Percentiles rank a stretch among this genome's conserved stretches.
These are phyloP conservation scores for Aureobasidium uvarum DNA, from an alignment of 2,329 filamentous ascomycete species.

Conservation along the genomic window DNA sequence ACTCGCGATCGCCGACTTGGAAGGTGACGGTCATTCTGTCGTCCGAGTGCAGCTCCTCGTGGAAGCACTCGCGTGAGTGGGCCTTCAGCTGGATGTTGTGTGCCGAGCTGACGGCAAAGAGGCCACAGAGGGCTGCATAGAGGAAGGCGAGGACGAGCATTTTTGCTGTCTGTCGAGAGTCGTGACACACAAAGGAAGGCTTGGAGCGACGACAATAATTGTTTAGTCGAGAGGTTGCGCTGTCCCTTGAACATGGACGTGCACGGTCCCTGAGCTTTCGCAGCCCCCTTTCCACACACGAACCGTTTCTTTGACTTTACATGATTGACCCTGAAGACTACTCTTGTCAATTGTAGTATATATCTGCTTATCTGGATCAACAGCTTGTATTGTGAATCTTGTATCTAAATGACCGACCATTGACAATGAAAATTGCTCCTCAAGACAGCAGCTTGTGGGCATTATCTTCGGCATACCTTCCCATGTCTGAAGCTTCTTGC, in stretches of 20 bases:
- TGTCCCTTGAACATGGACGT: constrained; percentile 16
- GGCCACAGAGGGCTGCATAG: constrained; percentile 50
- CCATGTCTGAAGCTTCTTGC: neutral
- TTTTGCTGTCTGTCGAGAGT: constrained; percentile 21
- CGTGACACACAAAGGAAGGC: neutral
- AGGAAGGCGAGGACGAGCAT: constrained; percentile 40
- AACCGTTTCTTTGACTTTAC: neutral
- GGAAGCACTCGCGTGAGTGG: constrained; percentile 96
- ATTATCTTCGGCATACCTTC: constrained; percentile 7
- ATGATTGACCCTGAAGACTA: neutral
- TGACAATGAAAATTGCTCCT: no score
- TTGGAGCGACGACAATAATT: neutral
- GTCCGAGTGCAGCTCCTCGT: constrained; percentile 86
- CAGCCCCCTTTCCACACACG: constrained; percentile 14
- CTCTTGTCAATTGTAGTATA: neutral
- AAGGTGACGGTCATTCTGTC: constrained; percentile 98
- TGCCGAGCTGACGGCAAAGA: constrained; percentile 65
- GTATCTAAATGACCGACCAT: no score
- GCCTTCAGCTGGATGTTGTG: constrained; percentile 96
- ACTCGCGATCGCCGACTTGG: constrained; percentile 96
- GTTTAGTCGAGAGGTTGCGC: constrained; percentile 22
- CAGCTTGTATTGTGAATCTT: neutral
- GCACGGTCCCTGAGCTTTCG: constrained; percentile 16
- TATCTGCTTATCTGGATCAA: neutral
- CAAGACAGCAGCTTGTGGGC: neutral